Evolutionary conservation across 176 grass and related monocot genomes (phyloP).

Genomic region (Avena eriantha): DNA sequence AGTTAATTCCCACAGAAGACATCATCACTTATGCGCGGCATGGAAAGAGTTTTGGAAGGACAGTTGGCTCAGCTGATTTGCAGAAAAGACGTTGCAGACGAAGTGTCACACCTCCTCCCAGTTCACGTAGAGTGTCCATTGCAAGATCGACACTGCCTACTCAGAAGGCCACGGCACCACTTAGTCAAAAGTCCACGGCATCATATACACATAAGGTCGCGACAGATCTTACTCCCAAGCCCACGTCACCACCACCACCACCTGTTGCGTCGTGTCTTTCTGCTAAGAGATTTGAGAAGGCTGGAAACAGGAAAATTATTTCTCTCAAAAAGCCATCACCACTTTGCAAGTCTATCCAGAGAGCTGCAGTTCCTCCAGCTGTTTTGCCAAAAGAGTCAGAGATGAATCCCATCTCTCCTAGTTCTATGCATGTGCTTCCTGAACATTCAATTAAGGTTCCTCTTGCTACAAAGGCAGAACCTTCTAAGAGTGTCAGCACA

Average conservation of each 20-base stretch:
- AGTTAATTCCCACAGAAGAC: conserved; percentile 64
- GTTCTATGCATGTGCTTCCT: conserved; percentile 35
- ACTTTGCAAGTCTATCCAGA: conserved; percentile 15
- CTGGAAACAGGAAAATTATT: conserved; percentile 25
- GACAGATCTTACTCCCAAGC: conserved; percentile 17
- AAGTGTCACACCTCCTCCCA: conserved; percentile 49
- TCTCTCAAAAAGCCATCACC: conserved; percentile 33
- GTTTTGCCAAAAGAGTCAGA: conserved; percentile 23
- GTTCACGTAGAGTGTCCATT: conserved; percentile 39
- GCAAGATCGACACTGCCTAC: not conserved
- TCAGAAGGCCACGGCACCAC: conserved; percentile 15
- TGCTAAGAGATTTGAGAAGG: conserved; percentile 3
- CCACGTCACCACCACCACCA: not conserved
- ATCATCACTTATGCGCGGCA: conserved; percentile 49
- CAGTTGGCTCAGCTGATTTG: conserved; percentile 22
- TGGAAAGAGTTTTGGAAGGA: conserved; percentile 44
- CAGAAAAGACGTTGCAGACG: conserved; percentile 27
- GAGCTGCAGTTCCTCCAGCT: not conserved
- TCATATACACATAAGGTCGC: not conserved
- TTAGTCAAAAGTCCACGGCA: conserved; percentile 17
- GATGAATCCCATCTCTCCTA: conserved; percentile 31
- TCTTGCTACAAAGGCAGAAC: conserved; percentile 23
- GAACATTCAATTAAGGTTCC: conserved; percentile 26
- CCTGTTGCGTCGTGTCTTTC: not conserved
- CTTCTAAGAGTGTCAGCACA: conserved; percentile 6